A percentile compares a stretch with the other conserved stretches of the same genome.
Evolutionary conservation across 352 stramenopile genomes (phyloP).

Genomic region (Bremia lactucae): DNA sequence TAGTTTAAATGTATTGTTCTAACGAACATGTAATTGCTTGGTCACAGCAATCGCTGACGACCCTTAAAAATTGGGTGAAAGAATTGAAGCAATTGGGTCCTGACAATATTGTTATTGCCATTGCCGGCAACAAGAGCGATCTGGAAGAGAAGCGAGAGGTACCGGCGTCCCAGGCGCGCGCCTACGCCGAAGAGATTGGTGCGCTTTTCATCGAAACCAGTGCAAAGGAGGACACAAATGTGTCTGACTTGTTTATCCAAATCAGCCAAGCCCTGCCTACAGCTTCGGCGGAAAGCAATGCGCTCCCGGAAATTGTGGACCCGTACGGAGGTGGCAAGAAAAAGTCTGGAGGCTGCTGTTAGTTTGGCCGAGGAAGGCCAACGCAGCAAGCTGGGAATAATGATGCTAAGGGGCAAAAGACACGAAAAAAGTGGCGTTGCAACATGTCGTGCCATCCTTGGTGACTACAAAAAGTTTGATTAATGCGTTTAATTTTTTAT

Average conservation of each 20-base stretch:
- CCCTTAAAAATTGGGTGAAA: slow-evolving; percentile 92
- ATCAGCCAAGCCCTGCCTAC: slow-evolving; percentile 77
- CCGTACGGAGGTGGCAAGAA: slow-evolving; percentile 77
- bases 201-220: slow-evolving; percentile 91
- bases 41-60: slow-evolving; percentile 82
- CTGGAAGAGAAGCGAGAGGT: slow-evolving; percentile 87
- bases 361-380: slow-evolving; percentile 1
- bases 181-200: slow-evolving; percentile 89
- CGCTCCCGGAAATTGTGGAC: slow-evolving; percentile 77
- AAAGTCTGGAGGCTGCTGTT: slow-evolving; percentile 77
- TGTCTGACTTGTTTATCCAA: slow-evolving; percentile 89
- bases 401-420: no score
- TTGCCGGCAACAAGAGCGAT: slow-evolving; percentile 93
- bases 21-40: slow-evolving; percentile 1
- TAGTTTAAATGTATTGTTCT: not conserved
- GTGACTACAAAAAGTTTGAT: slow-evolving; percentile 11
- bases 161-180: slow-evolving; percentile 65
- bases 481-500: slow-evolving; percentile 29
- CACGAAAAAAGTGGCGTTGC: slow-evolving; percentile 6
- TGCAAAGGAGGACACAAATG: slow-evolving; percentile 90
- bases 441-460: slow-evolving; percentile 4
- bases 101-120: slow-evolving; percentile 91
- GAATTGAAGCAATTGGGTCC: slow-evolving; percentile 88
- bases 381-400: not conserved
- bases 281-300: slow-evolving; percentile 65